Evolutionary conservation across 306 rosid genomes (phyloP).

Genomic region (Alnus glutinosa): DNA sequence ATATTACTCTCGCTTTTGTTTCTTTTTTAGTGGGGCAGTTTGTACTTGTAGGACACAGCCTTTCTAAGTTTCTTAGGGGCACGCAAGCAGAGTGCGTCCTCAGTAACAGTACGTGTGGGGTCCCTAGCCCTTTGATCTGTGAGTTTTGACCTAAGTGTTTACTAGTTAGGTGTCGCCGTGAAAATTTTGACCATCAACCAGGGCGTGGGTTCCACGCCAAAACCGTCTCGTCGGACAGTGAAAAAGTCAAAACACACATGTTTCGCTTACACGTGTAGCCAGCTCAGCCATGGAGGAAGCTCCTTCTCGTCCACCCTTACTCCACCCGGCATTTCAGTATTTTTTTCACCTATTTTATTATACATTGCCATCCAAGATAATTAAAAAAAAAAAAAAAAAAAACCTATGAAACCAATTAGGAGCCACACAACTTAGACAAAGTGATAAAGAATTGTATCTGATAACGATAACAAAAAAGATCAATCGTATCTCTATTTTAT

Average conservation of each 20-base stretch:
- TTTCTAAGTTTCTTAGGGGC: not conserved
- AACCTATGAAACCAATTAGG: too few relatives aligned
- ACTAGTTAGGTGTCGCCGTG: constrained; percentile 29
- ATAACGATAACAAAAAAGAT: too few relatives aligned
- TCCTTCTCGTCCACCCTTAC: constrained; percentile 21
- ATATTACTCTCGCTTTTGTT: not conserved
- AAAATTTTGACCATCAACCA: constrained; percentile 31
- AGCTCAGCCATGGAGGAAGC: constrained; percentile 23
- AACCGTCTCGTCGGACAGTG: constrained; percentile 27
- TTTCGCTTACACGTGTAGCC: constrained; percentile 46
- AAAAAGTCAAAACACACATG: constrained; percentile 58
- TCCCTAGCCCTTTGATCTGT: constrained; percentile 11
- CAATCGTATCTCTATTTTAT: too few relatives aligned
- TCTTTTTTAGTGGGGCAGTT: not conserved
- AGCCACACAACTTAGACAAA: too few relatives aligned
- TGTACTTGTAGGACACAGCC: not conserved
- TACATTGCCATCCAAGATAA: too few relatives aligned
- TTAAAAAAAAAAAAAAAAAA: too few relatives aligned
- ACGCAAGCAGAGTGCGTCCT: not conserved
- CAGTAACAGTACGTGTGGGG: not conserved
- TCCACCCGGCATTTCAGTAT: constrained; percentile 24
- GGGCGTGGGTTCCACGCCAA: constrained; percentile 39
- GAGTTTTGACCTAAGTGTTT: constrained; percentile 54
- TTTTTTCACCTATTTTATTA: not conserved
- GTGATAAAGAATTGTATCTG: too few relatives aligned